Conservation (phyloP, 2,329 filamentous ascomycete genomes). For the Pseudogymnoascus sp. region DNA sequence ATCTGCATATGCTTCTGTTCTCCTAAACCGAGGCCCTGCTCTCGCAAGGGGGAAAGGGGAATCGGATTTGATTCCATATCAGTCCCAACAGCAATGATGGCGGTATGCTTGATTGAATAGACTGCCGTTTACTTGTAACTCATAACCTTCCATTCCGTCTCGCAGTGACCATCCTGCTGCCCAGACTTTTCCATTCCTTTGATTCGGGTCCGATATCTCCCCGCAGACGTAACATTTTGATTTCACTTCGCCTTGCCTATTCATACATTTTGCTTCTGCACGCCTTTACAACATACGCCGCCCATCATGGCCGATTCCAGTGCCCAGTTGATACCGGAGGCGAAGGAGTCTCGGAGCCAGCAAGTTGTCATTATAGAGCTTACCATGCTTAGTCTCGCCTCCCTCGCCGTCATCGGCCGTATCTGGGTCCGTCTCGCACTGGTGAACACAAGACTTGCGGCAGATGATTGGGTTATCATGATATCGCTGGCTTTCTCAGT, state of each 20-base stretch:
- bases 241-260: not conserved
- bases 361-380: not conserved
- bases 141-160: not conserved
- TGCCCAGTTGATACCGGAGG: not conserved
- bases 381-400: not conserved
- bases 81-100: not conserved
- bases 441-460: not conserved
- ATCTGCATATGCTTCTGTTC: not conserved
- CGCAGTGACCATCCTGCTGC: not conserved
- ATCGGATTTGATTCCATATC: not conserved
- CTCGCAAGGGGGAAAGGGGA: conserved; percentile 2
- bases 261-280: not conserved
- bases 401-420: not conserved
- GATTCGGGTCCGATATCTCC: not conserved
- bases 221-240: not conserved
- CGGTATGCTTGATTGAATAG: not conserved
- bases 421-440: not conserved
- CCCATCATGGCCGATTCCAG: not conserved
- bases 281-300: not conserved
- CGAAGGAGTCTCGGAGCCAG: not conserved
- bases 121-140: not conserved
- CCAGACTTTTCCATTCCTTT: not conserved
- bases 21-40: not conserved
- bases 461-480: conserved; percentile 1
- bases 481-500: conserved; percentile 3